A percentile compares a stretch with the other conserved stretches of the same genome.
Conservation (phyloP, 257 asterid genomes). For the Fraxinus pennsylvanica region DNA sequence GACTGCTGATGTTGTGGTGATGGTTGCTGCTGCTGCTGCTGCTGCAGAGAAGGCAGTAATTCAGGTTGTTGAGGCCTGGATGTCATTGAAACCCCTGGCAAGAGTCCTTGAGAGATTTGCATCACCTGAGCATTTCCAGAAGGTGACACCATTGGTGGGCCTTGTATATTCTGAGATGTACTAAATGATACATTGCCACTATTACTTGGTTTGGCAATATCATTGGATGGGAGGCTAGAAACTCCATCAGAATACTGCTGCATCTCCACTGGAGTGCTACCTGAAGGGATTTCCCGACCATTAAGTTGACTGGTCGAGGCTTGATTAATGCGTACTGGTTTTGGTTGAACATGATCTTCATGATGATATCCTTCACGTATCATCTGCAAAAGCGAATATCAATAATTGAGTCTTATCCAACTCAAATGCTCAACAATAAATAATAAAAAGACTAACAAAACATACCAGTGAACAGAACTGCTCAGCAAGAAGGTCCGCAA, state of each 20-base stretch:
- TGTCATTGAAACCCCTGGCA: slow-evolving; percentile 54
- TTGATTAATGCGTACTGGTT: slow-evolving; percentile 48
- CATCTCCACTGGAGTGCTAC: slow-evolving; percentile 50
- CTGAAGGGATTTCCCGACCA: slow-evolving; percentile 46
- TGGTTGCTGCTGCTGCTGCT: slow-evolving; percentile 39
- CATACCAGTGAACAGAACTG: slow-evolving; percentile 83
- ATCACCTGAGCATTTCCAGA: slow-evolving; percentile 62
- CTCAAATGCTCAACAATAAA: neutral
- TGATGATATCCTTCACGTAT: slow-evolving; percentile 64
- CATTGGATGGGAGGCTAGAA: slow-evolving; percentile 54
- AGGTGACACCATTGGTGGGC: slow-evolving; percentile 57
- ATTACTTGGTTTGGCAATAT: slow-evolving; percentile 49
- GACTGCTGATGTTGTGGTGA: slow-evolving; percentile 49
- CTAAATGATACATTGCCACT: slow-evolving; percentile 43
- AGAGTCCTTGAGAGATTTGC: slow-evolving; percentile 80
- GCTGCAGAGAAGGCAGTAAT: slow-evolving; percentile 55
- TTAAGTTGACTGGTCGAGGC: slow-evolving; percentile 44
- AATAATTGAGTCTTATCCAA: slow-evolving; percentile 11
- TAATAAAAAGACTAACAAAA: neutral
- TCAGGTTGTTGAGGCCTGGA: slow-evolving; percentile 73
- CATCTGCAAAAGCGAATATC: slow-evolving; percentile 57
- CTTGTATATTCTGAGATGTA: slow-evolving; percentile 56
- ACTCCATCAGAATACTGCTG: slow-evolving; percentile 68
- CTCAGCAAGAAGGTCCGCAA: slow-evolving; percentile 87
- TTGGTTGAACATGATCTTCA: slow-evolving; percentile 73